A percentile compares a stretch with the other conserved stretches of the same genome.
These are phyloP conservation scores for Monosporascus ibericus DNA, from an alignment of 2,329 filamentous ascomycete genomes.

Conservation along the genomic window DNA sequence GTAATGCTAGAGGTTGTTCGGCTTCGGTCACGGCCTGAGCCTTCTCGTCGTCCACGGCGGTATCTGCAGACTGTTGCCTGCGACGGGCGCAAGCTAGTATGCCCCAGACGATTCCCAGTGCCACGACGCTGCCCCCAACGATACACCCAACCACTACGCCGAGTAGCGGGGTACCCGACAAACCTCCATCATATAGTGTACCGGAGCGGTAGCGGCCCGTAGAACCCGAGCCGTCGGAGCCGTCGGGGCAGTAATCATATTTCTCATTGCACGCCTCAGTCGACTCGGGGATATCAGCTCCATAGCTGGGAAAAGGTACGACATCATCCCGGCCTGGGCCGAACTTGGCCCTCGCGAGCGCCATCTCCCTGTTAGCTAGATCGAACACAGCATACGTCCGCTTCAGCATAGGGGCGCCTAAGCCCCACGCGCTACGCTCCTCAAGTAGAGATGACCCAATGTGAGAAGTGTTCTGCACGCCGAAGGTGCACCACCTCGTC, in stretches of 20 bases:
- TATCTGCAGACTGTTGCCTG: background rate
- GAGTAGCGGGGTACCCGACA: background rate
- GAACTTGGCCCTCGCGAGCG: constrained; percentile 23
- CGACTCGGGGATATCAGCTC: constrained; percentile 20
- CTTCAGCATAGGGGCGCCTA: constrained; percentile 22
- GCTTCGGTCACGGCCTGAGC: background rate
- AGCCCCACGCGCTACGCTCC: constrained; percentile 5
- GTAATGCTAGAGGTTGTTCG: background rate
- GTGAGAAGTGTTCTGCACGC: constrained; percentile 19
- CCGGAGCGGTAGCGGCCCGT: no score
- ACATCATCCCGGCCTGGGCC: constrained; percentile 14
- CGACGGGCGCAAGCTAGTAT: background rate
- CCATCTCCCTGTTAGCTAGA: constrained; percentile 24
- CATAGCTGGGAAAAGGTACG: constrained; percentile 20
- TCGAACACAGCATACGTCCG: constrained; percentile 29
- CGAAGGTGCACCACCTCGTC: constrained; percentile 22
- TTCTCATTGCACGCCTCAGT: constrained; percentile 1
- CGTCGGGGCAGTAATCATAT: background rate
- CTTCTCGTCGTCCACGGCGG: background rate
- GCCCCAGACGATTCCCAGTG: background rate
- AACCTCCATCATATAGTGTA: background rate
- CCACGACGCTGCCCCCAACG: background rate
- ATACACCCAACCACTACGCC: background rate
- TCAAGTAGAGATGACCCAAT: background rate
- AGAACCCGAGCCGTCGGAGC: background rate